Base-by-base conservation (phyloP, 495 filamentous ascomycete genomes). In the Neurospora sp. region DNA sequence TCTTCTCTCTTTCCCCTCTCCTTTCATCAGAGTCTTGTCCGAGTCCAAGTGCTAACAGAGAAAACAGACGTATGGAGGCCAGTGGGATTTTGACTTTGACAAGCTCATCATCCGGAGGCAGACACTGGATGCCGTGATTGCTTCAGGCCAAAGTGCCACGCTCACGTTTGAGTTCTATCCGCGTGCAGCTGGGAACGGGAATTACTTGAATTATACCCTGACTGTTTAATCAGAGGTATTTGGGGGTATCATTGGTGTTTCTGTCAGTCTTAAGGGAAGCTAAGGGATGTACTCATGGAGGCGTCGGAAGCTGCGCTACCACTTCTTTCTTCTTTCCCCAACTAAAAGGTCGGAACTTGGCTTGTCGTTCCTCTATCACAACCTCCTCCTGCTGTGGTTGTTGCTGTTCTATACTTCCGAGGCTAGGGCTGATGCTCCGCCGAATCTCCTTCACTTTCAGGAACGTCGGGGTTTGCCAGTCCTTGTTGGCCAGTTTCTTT, bases 141-240 rank as follows among this genome's bases (percentile, higher is more conserved):
- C 82, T 16, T 83, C 84, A 0, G 83, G 83, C 5, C 76, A 84
- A 72, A 78, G 79, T 1, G 83, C 84, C 2, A 83, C 81, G 0
- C 88, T 89, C 70, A 86, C 81, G 1, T 84, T 88, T 69, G 87
- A 89, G 78, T 87, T 88, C 72, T 88, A 79, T 73, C 86, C 86
- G 0, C 76, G 87, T 14, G 83, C 81, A 5, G 73, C 73, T 54
- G 46, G 81, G 75, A 72, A 87, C 23, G 73, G 73, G 39, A 74
- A 88, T 77, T 74, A 78, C 20, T 79, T 82, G 31, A 83, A 86
- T 41, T 88, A 85, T 73, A 87, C 84, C 4, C 77, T 87, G 71
- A 85, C 78, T 10, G 83, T 87, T 42, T 83, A 48, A 78, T 38
- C 18, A 70, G 12, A 37, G 54, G 54, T 18, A 66, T 18, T 9